Evolutionary conservation across 345 rosid genomes (phyloP), one percentile per base, ranked within the genome.

Genomic region (Sisymbrium irio): DNA sequence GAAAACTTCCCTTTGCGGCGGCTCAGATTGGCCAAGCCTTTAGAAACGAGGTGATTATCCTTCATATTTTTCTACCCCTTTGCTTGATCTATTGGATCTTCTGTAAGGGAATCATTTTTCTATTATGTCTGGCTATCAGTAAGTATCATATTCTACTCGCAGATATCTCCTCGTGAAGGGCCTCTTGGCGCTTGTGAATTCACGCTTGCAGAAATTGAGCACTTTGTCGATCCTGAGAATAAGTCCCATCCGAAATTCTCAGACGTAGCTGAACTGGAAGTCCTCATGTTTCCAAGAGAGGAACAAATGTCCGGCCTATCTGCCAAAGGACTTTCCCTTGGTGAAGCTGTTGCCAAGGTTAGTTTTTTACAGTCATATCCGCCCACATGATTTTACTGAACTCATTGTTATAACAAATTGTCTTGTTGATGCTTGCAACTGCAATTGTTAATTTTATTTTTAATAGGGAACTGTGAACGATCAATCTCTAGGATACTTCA

Each of bases 121-220:
- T 12, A 17, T 35, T 15, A 44, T 61, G 35, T 46, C 0, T 62
- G 55, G 19, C 4, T 41, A n/a, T 2, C 1, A 55, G 14, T 65
- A 65, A 65, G 56, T 22, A 41, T 27, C 18, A 7, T 59, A 22
- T 22, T 1, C 49, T 59, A 33, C 56, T 65, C 11, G 25, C 81
- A 91, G 98, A 94, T 94, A 60, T 89, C 97, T 81, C 98, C 98
- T 71, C 97, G 98, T 41, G 97, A 94, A 88, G 98, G 98, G 45
- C 98, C 91, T 72, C 69, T 94, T 32, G 81, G 98, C 74, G 97
- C 88, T 56, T 95, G 98, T 30, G 98, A 94, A 77, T 94, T 94
- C 78, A 94, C 97, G 7, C 77, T 94, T 5, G 98, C 98, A 14
- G 98, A 94, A 76, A 94, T 94, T 65, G 98, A 94, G 79, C 97